Evolutionary conservation across 2,329 filamentous ascomycete genomes (phyloP), one percentile per base, ranked within the genome.

Genomic region (Neonectria neomacrospora): DNA sequence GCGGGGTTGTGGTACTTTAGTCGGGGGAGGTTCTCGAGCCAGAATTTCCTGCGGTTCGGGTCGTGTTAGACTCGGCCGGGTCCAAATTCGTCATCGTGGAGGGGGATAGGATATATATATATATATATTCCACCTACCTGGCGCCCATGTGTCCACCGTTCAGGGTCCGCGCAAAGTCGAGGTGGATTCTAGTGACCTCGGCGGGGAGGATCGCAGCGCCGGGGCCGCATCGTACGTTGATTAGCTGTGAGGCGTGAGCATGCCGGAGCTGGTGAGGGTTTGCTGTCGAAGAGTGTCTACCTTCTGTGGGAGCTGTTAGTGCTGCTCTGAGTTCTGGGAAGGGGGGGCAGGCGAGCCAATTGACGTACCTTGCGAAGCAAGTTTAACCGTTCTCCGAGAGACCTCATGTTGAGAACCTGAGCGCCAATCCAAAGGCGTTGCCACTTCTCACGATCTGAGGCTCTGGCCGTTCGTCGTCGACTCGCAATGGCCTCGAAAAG

Each of bases 1-100:
- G 88, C 81, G 1, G 96, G 96, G 78, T 99, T 99, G 85, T 97
- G 91, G 82, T 90, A 99, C 85, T 99, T 97, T 70, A 99, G 84
- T 61, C 93, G 88, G 22, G 93, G 92, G 51, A 98, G 89, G 76
- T 89, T 91, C 64, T 90, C 83, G 67, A 87, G 88, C 92, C 93
- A 97, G 86, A 99, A 97, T 82, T 93, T 93, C 74, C 94, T 97
- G 68, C 63, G 44, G 23, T 50, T 22, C n/a, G 58, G 76, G 16
- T 20, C 67, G 75, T 50, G 45, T 55, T 32, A 32, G 52, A 32
- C 26, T 39, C 34, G 14, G 14, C 16, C 34, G 30, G 30, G 34
- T 37, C 7, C n/a, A 10, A 3, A 8, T 32, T 18, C 22, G 18
- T 18, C n/a, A 18, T n/a, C n/a, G 28, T 26, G 12, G 8, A 44